Base-by-base conservation (phyloP, 306 rosid genomes). In the Dryas alaskensis region DNA sequence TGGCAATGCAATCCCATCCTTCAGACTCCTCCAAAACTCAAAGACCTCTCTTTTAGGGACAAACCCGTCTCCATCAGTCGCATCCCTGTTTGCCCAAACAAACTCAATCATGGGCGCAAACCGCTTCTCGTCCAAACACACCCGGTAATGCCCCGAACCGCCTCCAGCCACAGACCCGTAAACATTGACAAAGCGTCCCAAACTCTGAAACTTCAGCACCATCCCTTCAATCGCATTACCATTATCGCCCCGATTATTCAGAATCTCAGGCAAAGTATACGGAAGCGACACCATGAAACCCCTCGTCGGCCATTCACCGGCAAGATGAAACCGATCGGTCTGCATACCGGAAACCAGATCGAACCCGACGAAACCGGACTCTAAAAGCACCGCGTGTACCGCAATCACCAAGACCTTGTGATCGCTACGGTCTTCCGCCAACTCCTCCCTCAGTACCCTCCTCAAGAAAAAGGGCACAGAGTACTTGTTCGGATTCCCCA, bases 11-110 rank as follows among this genome's bases (percentile, higher is more conserved):
- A 93, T 84, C 78, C 78, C 81, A 81, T 93, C 98, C 67, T 87
- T 91, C 73, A 85, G 91, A 71, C 72, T 75, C 81, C 80, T 93
- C 98, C 98, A 93, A 44, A 91, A 79, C 69, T 89, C 88, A 67
- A 81, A 84, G 60, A 87, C 67, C 10, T 86, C 85, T 51, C 55
- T 74, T 31, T 77, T 86, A 4, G 44, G 76, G 10, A 69, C 72
- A 47, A 50, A 63, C 48, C 45, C 72, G 2, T 54, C 83, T 3
- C n/a, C 25, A n/a, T 70, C 76, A 37, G 19, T 72, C 27, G 57
- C 75, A 57, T 10, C 47, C 19, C 50, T 69, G 62, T 12, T 78
- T 39, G 37, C 74, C 77, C 85, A 78, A 74, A 84, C 78, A 44
- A 76, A 65, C 63, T 68, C 76, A 42, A 93, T 69, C 40, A 78